These are phyloP conservation scores for Dryas alaskensis DNA, from an alignment of 306 rosid genomes.

Conservation along the genomic window DNA sequence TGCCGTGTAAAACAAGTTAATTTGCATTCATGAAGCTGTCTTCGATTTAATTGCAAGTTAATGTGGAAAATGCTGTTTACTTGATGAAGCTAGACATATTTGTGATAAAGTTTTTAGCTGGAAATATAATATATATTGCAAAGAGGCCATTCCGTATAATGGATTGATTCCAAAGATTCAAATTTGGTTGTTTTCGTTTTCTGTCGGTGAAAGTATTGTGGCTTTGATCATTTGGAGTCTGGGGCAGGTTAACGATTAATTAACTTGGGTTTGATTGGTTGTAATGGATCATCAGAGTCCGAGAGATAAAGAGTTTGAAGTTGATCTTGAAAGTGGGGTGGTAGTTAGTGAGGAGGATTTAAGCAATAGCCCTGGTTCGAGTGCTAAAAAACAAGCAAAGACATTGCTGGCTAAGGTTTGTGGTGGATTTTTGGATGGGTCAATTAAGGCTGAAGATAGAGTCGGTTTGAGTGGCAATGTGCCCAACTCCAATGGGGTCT, in stretches of 20 bases:
- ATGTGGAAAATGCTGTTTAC: conserved; percentile 25
- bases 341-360: conserved; percentile 55
- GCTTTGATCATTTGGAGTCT: conserved; percentile 23
- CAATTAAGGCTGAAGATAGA: conserved; percentile 40
- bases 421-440: conserved; percentile 48
- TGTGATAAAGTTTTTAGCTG: conserved; percentile 17
- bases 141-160: conserved; percentile 23
- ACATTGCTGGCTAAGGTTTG: conserved; percentile 37
- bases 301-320: conserved; percentile 44
- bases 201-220: conserved; percentile 9
- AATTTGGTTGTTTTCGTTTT: conserved; percentile 9
- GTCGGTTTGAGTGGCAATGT: conserved; percentile 38
- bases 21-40: conserved; percentile 25
- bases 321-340: conserved; percentile 70
- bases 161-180: conserved; percentile 33
- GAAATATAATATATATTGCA: conserved; percentile 10
- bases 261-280: conserved; percentile 31
- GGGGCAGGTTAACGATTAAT: conserved; percentile 14
- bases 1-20: conserved; percentile 23
- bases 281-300: conserved; percentile 48
- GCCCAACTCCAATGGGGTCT: conserved; percentile 32
- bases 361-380: conserved; percentile 35
- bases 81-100: conserved; percentile 26
- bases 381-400: conserved; percentile 39
- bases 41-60: conserved; percentile 22